phyloP scores from a whole-genome alignment of 129 eudicot genomes.

The Erigeron canadensis region DNA sequence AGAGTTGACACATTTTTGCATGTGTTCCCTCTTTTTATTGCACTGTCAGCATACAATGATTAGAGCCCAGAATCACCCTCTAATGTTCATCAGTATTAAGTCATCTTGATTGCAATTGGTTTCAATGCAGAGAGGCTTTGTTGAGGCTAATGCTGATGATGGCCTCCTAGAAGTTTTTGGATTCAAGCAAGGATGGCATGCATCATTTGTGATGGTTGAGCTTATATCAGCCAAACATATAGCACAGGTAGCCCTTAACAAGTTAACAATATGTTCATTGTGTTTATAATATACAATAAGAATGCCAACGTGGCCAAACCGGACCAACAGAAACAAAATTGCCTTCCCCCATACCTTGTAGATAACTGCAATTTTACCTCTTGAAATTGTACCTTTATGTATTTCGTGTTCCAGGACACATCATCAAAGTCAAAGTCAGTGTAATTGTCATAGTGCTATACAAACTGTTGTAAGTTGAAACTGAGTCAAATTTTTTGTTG shows the following conservation, averaged over 20 bases:
- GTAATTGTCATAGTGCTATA: background rate
- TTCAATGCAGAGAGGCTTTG: constrained; percentile 82
- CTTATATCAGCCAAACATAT: constrained; percentile 97
- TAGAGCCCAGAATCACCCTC: background rate
- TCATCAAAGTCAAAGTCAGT: no score
- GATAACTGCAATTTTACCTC: background rate
- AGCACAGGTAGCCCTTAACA: constrained; percentile 66
- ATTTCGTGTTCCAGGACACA: background rate
- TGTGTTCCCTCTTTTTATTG: no score
- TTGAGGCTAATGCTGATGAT: constrained; percentile 87
- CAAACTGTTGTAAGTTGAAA: background rate
- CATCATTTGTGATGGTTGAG: constrained; percentile 96
- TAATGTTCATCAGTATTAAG: background rate
- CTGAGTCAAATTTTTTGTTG: constrained; percentile 3
- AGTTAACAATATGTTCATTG: background rate
- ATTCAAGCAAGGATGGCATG: constrained; percentile 98
- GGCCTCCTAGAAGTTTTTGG: constrained; percentile 91
- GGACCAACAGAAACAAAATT: background rate
- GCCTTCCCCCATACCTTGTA: background rate
- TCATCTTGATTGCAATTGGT: background rate
- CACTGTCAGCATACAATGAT: background rate
- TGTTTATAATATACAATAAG: no score
- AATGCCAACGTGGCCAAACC: no score
- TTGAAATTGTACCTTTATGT: background rate
- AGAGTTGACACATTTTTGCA: no score